Evolutionary conservation across 768 basidiomycete species (phyloP), one percentile per base, ranked within the genome.

Genomic region (Lentinula sp.): DNA sequence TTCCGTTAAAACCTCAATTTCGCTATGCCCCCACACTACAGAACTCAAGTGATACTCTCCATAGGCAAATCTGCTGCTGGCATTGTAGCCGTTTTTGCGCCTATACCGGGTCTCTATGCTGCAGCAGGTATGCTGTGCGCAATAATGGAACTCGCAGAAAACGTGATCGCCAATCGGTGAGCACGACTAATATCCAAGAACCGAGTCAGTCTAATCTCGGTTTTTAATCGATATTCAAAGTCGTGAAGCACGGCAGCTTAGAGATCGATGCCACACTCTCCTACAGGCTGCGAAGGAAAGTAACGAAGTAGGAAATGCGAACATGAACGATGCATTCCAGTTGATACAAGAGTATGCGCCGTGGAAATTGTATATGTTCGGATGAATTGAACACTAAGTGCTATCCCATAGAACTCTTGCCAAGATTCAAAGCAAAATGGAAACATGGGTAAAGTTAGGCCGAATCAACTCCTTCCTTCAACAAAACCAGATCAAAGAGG

Each of bases 121-220:
- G 74, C 75, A 11, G 72, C 79, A 31, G 79, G 77, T 16, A 59
- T 77, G 1, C 65, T 82, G 13, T 75, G 74, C 46, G 71, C 66
- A 35, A 79, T 86, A 45, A 69, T 84, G 21, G 59, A 76, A 54
- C 70, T 81, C 34, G 78, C 82, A 65, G 75, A 78, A 45, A 78
- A 79, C 64, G 80, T 84, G 9, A 63, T 71, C 2, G 70, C 73
- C 2, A 86, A 86, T 67, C 76, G 74, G 84, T 82, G 65, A 21
- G 68, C 64, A 28, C 5, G 32, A 11, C 7, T 57, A 4, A 16
- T 56, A n/a, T 16, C n/a, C 15, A 5, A 5, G 4, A 34, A 16
- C 28, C 13, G 28, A 28, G 28, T 34, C n/a, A 15, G 15, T 37
- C 23, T 28, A 2, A 34, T 40, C 61, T 35, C 60, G 32, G 37